These are phyloP conservation scores for Pseudopyricularia javanii DNA, from an alignment of 2,329 filamentous ascomycete species.

Conservation along the genomic window DNA sequence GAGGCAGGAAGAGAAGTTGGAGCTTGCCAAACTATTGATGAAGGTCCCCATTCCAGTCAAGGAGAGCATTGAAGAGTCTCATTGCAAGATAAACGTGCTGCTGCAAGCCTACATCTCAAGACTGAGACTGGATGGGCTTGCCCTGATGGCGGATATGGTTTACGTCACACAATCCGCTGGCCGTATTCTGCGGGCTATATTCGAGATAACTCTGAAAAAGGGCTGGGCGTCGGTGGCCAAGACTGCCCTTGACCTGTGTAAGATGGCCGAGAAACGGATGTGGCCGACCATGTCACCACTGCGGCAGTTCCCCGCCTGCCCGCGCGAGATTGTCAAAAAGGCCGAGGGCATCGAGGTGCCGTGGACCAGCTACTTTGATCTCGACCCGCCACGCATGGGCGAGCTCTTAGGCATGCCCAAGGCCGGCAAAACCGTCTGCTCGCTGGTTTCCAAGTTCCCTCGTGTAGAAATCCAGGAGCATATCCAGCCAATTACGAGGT, in stretches of 20 bases:
- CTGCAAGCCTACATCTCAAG: conserved; percentile 94
- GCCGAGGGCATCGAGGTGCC: conserved; percentile 89
- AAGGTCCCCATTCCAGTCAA: conserved; percentile 93
- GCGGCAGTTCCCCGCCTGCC: conserved; percentile 75
- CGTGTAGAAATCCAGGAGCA: conserved; percentile 86
- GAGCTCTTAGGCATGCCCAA: conserved; percentile 86
- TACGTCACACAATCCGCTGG: conserved; percentile 97
- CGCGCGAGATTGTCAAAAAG: conserved; percentile 79
- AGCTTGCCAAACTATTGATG: conserved; percentile 80
- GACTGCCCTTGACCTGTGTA: conserved; percentile 85
- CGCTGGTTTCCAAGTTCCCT: conserved; percentile 83
- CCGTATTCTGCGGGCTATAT: conserved; percentile 87
- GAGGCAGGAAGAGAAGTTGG: conserved; percentile 92
- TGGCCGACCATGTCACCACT: conserved; percentile 98
- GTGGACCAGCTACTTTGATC: conserved; percentile 88
- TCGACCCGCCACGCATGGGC: conserved; percentile 92
- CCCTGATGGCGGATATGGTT: conserved; percentile 95
- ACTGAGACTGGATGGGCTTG: conserved; percentile 84
- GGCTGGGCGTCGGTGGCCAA: conserved; percentile 92
- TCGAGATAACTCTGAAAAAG: conserved; percentile 95
- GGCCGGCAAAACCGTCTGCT: conserved; percentile 74
- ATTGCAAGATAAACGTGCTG: conserved; percentile 96
- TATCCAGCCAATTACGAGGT: conserved; percentile 88
- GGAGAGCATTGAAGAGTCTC: conserved; percentile 91
- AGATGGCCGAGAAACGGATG: conserved; percentile 99